Conservation (phyloP, 192 early-diverging fungal genomes). For the Coemansia sp. region DNA sequence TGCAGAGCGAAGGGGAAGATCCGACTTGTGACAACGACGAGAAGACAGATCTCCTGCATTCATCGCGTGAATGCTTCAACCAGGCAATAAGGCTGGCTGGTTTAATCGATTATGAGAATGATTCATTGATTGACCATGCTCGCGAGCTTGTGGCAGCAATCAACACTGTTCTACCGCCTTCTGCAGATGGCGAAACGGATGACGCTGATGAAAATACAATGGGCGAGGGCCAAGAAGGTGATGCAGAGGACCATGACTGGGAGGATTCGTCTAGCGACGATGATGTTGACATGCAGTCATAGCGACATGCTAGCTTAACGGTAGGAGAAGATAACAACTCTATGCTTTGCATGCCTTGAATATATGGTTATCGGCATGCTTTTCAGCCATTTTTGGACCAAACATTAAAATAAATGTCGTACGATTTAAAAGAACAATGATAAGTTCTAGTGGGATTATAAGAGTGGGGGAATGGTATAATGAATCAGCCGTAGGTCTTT, state of each 20-base stretch:
- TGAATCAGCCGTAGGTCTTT: too few species aligned
- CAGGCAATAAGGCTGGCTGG: slow-evolving; percentile 61
- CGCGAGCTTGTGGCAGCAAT: slow-evolving; percentile 69
- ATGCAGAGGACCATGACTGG: slow-evolving; percentile 57
- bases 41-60: slow-evolving; percentile 28
- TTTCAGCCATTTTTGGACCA: too few species aligned
- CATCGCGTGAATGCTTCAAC: slow-evolving; percentile 48
- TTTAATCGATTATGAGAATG: slow-evolving; percentile 64
- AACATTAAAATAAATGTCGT: too few species aligned
- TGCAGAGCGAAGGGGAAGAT: slow-evolving; percentile 74
- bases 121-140: slow-evolving; percentile 67
- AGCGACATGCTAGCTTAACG: not conserved
- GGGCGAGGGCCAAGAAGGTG: slow-evolving; percentile 31
- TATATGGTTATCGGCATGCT: too few species aligned
- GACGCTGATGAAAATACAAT: slow-evolving; percentile 41
- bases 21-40: slow-evolving; percentile 45
- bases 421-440: too few species aligned
- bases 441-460: too few species aligned
- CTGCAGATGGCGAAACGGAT: slow-evolving; percentile 57
- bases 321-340: too few species aligned
- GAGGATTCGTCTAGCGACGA: slow-evolving; percentile 53
- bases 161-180: slow-evolving; percentile 52
- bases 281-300: slow-evolving; percentile 50
- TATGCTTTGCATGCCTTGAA: too few species aligned
- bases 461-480: too few species aligned